These are phyloP conservation scores for Fusarium sp. DNA, from an alignment of 2,329 filamentous ascomycete genomes.

Conservation along the genomic window DNA sequence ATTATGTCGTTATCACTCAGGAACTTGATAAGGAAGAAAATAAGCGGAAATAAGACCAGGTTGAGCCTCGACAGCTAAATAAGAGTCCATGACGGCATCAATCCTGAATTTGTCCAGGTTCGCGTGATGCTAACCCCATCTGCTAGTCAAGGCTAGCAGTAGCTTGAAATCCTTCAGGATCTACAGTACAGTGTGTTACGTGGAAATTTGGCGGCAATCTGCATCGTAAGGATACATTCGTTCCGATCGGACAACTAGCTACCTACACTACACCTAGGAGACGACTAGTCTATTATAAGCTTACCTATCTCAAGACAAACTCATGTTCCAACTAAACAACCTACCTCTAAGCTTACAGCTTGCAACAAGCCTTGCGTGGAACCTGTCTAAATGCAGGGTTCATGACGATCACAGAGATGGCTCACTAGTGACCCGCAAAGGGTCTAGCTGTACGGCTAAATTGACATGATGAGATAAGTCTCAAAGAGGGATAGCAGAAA, in stretches of 20 bases:
- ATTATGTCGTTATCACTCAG: background rate
- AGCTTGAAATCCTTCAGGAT: background rate
- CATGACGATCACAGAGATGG: background rate
- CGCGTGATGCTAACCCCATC: background rate
- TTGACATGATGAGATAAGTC: background rate
- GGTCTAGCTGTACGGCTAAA: background rate
- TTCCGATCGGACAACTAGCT: background rate
- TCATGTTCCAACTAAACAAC: background rate
- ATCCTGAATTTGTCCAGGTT: background rate
- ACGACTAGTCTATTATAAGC: background rate
- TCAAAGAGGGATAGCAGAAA: background rate
- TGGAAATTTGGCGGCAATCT: background rate
- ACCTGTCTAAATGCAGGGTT: background rate
- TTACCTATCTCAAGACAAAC: background rate
- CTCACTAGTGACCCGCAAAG: background rate
- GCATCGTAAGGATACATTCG: background rate
- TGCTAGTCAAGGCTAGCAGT: background rate
- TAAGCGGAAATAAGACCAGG: background rate
- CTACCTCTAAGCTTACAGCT: background rate
- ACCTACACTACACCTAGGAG: background rate
- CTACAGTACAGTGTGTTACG: background rate
- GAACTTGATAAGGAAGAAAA: background rate
- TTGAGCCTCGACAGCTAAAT: background rate
- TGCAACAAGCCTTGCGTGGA: background rate
- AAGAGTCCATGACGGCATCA: slow-evolving; percentile 5